Percentiles rank a stretch among this genome's conserved stretches.
These are phyloP conservation scores for Candolleomyces aberdarensis DNA, from an alignment of 768 basidiomycete species.

Conservation along the genomic window DNA sequence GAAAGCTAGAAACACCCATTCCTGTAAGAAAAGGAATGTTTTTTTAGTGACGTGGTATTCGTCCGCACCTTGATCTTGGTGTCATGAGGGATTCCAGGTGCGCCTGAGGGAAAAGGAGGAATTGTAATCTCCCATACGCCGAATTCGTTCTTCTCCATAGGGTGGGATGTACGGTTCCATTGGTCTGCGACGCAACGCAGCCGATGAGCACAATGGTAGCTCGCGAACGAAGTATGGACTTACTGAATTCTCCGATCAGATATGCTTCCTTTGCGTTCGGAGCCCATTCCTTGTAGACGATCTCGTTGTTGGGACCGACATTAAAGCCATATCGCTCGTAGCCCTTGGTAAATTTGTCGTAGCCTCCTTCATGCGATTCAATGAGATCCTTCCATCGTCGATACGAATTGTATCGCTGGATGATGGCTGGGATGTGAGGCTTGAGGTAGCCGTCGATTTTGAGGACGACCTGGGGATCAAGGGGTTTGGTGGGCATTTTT, in stretches of 20 bases:
- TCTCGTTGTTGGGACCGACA: conserved; percentile 58
- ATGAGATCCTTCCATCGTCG: conserved; percentile 76
- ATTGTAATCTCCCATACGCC: conserved; percentile 89
- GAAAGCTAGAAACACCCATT: conserved; percentile 60
- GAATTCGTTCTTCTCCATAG: conserved; percentile 79
- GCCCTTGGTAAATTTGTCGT: conserved; percentile 74
- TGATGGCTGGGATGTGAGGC: conserved; percentile 66
- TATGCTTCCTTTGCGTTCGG: conserved; percentile 81
- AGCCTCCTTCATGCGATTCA: conserved; percentile 78
- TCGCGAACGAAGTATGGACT: conserved; percentile 28
- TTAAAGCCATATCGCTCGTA: conserved; percentile 81
- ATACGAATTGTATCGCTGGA: conserved; percentile 64
- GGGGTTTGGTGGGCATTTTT: conserved; percentile 40
- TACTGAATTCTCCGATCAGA: conserved; percentile 96
- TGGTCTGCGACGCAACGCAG: conserved; percentile 48
- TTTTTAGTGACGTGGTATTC: conserved; percentile 6
- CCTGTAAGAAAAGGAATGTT: too few species aligned
- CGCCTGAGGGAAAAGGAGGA: conserved; percentile 62
- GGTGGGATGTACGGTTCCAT: conserved; percentile 85
- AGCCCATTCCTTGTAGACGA: conserved; percentile 95
- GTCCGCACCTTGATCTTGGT: conserved; percentile 83
- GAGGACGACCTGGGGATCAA: conserved; percentile 57
- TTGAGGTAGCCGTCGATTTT: conserved; percentile 72
- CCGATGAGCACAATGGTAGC: not conserved
- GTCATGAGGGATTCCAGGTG: conserved; percentile 88